These are phyloP conservation scores for Plectosphaerella cucumerina DNA, from an alignment of 2,329 filamentous ascomycete genomes.

Conservation along the genomic window DNA sequence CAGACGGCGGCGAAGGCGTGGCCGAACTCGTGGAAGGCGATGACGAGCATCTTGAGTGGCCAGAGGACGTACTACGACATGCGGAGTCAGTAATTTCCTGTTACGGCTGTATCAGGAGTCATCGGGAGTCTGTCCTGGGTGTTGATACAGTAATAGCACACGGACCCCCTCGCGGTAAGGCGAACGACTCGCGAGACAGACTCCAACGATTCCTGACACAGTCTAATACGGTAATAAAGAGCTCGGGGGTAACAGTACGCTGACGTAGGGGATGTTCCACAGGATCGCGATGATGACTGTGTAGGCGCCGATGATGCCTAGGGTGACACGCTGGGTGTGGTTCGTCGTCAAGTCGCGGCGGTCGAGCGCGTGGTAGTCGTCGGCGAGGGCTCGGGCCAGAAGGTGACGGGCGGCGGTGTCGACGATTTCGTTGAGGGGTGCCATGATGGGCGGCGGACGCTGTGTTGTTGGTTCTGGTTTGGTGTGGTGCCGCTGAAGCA, in stretches of 20 bases:
- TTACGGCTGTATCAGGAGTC: no score
- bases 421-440: background rate
- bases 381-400: background rate
- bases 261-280: slow-evolving; percentile 77
- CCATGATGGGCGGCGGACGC: background rate
- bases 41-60: slow-evolving; percentile 85
- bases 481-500: background rate
- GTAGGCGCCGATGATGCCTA: slow-evolving; percentile 69
- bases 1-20: slow-evolving; percentile 70
- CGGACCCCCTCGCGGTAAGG: no score
- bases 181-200: no score
- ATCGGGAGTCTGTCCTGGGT: no score
- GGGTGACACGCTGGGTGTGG: slow-evolving; percentile 65
- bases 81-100: no score
- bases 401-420: background rate
- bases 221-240: no score
- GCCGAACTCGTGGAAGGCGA: slow-evolving; percentile 77
- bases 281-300: slow-evolving; percentile 67
- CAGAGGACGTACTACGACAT: slow-evolving; percentile 72
- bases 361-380: slow-evolving; percentile 24
- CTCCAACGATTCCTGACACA: no score
- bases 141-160: no score
- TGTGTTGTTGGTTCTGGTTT: background rate
- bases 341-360: slow-evolving; percentile 53
- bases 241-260: no score